A percentile compares a stretch with the other conserved stretches of the same genome.
Conservation (phyloP, 176 grass and related monocot species). For the Phragmites australis region DNA sequence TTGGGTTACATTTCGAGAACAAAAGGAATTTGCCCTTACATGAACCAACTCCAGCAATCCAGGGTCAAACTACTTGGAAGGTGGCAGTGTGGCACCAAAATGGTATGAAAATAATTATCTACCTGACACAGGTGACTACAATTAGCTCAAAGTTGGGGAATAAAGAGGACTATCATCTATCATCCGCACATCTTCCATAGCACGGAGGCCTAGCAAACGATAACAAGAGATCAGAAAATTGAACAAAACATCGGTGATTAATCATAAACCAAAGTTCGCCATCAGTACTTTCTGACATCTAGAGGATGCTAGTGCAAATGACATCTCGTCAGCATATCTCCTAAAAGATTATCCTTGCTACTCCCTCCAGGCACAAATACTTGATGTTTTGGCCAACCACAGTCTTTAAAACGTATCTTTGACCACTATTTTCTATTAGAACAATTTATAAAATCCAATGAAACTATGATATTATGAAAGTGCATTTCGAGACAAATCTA, state of each 20-base stretch:
- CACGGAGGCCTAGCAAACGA: constrained; percentile 42
- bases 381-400: too few relatives aligned
- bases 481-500: too few relatives aligned
- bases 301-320: neutral
- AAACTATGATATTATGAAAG: too few relatives aligned
- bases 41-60: constrained; percentile 34
- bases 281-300: neutral
- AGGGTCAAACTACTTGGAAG: constrained; percentile 36
- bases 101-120: constrained; percentile 52
- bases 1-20: constrained; percentile 32
- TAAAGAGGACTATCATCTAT: constrained; percentile 40
- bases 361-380: too few relatives aligned
- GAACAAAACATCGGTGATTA: neutral
- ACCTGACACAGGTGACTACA: constrained; percentile 52
- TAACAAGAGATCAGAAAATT: constrained; percentile 22
- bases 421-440: too few relatives aligned
- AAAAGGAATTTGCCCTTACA: constrained; percentile 37
- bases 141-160: constrained; percentile 47
- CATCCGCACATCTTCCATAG: constrained; percentile 42
- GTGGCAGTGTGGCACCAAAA: constrained; percentile 34
- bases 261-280: neutral
- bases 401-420: too few relatives aligned
- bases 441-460: too few relatives aligned
- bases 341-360: neutral
- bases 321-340: neutral